These are phyloP conservation scores for Nicotiana rustica DNA, from an alignment of 305 asterid genomes.

Conservation along the genomic window DNA sequence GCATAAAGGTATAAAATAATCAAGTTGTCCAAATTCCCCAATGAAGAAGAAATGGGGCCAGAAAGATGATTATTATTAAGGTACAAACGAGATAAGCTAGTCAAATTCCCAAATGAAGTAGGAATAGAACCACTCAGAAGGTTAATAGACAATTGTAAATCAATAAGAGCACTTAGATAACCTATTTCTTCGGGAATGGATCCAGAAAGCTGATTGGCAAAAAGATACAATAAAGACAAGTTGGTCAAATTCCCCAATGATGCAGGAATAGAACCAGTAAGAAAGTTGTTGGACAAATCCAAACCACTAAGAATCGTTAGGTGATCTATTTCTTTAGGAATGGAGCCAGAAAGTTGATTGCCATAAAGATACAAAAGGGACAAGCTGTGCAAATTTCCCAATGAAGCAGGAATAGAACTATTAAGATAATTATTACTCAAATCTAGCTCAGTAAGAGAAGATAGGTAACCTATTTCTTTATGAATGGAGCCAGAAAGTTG, in stretches of 20 bases:
- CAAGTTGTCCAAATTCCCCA: conserved; percentile 1
- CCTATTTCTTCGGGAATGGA: not conserved
- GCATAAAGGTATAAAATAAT: no score
- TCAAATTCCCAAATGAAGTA: not conserved
- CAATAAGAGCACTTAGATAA: not conserved
- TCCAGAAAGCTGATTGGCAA: not conserved
- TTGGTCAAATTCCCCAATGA: not conserved
- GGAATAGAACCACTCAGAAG: conserved; percentile 29
- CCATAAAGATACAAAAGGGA: no score
- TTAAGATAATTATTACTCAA: no score
- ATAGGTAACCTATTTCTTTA: no score
- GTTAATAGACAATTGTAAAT: not conserved
- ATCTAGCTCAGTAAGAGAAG: no score
- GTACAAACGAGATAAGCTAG: not conserved
- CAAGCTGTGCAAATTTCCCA: no score
- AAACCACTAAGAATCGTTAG: not conserved
- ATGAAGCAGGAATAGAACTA: no score
- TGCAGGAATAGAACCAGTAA: conserved; percentile 14
- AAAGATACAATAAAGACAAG: not conserved
- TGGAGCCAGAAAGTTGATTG: no score
- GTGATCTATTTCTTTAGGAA: no score
- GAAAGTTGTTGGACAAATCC: not conserved
- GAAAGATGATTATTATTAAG: not conserved
- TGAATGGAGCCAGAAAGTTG: no score
- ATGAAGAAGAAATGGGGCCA: conserved; percentile 7